Evolutionary conservation across 2,329 filamentous ascomycete genomes (phyloP), one percentile per base, ranked within the genome.

Genomic region (Metarhizium sp.): DNA sequence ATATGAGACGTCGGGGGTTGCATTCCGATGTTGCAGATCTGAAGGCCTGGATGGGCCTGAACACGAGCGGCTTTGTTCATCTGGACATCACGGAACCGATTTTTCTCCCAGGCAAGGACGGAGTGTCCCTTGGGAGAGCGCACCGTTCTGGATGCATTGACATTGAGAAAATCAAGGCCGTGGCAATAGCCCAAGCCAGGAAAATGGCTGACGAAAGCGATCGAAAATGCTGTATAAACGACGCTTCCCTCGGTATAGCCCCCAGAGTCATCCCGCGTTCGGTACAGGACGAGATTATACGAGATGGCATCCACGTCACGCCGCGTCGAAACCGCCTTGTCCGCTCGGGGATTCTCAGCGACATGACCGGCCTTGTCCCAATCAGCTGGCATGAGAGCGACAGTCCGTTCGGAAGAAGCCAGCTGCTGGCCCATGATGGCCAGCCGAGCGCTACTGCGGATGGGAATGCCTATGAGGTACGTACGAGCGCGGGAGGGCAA

Each of bases 81-180:
- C 38, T 69, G 13, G 38, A 57, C 4, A 59, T 68, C 1, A 61
- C 67, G 18, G 40, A 46, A 8, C 43, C 55, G 7, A 56, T 68
- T 7, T 30, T 67, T 4, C 57, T 59, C 25, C 62, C 67, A 5
- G 55, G 48, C 10, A 40, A 63, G 29, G 63, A 66, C 29, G 50
- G 42, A 13, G 52, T 55, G 5, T 40, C 55, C 16, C 34, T 66
- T 6, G 18, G 52, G 14, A 53, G 50, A 5, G 59, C 58, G 3
- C 18, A 51, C 0, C 48, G 55, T 1, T 54, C 54, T 11, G 59
- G 59, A 0, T 64, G 61, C 59, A 30, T 64, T 20, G 34, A 62
- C 30, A 13, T 56, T 8, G 46, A 54, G 3, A n/a, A 52, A 40
- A 50, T 57, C 20, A 18, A 43, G 43, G 32, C 13, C 3, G 46